Evolutionary conservation across 805 yeast genomes (phyloP).

Genomic region (Naumovozyma dairenensis): DNA sequence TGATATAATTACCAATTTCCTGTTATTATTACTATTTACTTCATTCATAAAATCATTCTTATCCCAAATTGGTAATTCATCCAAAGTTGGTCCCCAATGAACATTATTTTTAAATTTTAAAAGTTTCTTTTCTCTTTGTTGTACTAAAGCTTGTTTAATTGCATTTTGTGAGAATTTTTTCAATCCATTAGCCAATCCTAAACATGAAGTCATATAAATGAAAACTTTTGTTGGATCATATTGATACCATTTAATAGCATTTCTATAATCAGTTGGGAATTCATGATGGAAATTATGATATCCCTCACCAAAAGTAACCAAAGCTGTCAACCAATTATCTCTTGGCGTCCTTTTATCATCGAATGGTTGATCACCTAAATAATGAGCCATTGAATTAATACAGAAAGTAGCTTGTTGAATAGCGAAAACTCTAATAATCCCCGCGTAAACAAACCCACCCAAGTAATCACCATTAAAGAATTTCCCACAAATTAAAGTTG

Average conservation of each 20-base stretch:
- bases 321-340: constrained; percentile 70
- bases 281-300: constrained; percentile 87
- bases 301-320: constrained; percentile 83
- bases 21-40: constrained; percentile 43
- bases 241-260: constrained; percentile 80
- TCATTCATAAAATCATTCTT: constrained; percentile 46
- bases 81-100: constrained; percentile 67
- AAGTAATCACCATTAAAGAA: constrained; percentile 44
- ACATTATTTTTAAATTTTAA: constrained; percentile 50
- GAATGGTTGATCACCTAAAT: constrained; percentile 79
- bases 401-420: constrained; percentile 84
- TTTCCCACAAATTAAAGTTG: constrained; percentile 47
- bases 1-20: constrained; percentile 58
- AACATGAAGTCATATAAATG: constrained; percentile 48
- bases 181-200: constrained; percentile 65
- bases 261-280: constrained; percentile 83
- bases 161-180: constrained; percentile 72
- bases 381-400: constrained; percentile 78
- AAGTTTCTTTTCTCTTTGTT: constrained; percentile 75
- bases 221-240: constrained; percentile 71
- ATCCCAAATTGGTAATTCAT: constrained; percentile 66
- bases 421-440: constrained; percentile 54
- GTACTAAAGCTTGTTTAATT: constrained; percentile 70
- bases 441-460: constrained; percentile 74
- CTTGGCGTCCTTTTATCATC: constrained; percentile 83